Conservation (phyloP, 202 grass and related monocot species). For the Musa balbisiana region DNA sequence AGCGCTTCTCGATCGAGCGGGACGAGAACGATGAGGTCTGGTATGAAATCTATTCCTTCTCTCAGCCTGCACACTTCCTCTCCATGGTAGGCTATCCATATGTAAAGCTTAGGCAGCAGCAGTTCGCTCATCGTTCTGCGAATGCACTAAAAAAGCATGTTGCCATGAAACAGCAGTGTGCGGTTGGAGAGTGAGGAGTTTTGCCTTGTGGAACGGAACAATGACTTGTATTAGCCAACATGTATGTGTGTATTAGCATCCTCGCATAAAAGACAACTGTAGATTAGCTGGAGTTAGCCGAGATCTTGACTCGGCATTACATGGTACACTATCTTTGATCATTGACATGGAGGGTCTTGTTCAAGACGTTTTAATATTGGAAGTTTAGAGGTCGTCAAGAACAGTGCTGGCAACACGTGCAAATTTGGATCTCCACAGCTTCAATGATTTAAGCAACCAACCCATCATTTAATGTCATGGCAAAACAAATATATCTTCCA, state of each 20-base stretch:
- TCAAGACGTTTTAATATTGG: no score
- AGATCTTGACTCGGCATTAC: no score
- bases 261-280: no score
- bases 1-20: constrained; percentile 62
- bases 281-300: no score
- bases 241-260: neutral
- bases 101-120: constrained; percentile 54
- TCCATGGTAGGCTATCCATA: constrained; percentile 54
- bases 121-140: constrained; percentile 42
- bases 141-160: constrained; percentile 46
- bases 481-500: no score
- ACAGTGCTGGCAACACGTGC: no score
- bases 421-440: no score
- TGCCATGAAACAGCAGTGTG: neutral
- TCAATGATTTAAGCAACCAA: no score
- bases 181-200: neutral
- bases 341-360: no score
- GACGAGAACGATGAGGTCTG: constrained; percentile 63
- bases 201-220: neutral
- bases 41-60: constrained; percentile 78
- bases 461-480: no score
- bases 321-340: no score
- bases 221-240: neutral
- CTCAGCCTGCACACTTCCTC: constrained; percentile 62
- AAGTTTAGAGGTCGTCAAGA: no score